These are phyloP conservation scores for Citrus cavaleriei DNA, from an alignment of 345 rosid species.

Conservation along the genomic window DNA sequence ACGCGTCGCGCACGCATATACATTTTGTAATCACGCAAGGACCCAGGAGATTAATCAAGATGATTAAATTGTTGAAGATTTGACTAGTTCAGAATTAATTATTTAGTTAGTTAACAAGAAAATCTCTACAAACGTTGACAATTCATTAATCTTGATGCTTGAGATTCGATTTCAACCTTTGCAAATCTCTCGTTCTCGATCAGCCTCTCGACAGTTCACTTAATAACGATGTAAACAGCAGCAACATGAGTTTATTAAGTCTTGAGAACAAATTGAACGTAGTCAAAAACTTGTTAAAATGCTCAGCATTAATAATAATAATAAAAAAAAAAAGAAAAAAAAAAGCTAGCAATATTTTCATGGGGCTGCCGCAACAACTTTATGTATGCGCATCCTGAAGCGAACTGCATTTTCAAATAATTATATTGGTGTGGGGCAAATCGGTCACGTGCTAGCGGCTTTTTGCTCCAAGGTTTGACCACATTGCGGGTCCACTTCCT, in stretches of 20 bases:
- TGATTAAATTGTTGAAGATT: neutral
- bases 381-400: neutral
- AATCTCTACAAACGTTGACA: neutral
- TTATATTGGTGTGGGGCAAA: conserved; percentile 11
- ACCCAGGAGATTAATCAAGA: neutral
- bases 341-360: neutral
- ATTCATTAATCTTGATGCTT: too few relatives aligned
- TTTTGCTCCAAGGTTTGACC: conserved; percentile 23
- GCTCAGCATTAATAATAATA: neutral
- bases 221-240: neutral
- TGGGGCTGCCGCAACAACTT: neutral
- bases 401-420: neutral
- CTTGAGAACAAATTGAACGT: neutral
- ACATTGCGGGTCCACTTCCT: conserved; percentile 10
- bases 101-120: neutral
- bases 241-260: neutral
- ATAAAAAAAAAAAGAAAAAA: too few relatives aligned
- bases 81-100: neutral
- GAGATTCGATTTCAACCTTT: too few relatives aligned
- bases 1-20: neutral
- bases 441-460: conserved; percentile 10
- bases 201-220: neutral
- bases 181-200: neutral
- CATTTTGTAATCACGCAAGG: neutral
- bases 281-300: neutral